phyloP scores from a whole-genome alignment of 2,329 filamentous ascomycete genomes.

The Diaporthe nobilis region DNA sequence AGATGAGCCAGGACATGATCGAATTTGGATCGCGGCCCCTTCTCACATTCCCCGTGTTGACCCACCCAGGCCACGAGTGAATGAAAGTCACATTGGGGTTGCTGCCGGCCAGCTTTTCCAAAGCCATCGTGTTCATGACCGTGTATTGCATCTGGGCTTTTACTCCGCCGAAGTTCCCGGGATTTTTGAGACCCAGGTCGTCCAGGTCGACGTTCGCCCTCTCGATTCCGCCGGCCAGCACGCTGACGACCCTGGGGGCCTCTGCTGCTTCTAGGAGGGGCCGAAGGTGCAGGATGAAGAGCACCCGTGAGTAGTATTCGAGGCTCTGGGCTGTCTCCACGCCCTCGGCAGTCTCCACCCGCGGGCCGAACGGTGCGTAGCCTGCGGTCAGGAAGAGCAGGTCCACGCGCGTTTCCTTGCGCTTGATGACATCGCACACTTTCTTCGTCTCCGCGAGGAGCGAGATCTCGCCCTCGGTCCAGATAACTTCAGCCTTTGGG shows the following conservation, averaged over 20 bases:
- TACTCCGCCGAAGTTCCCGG: conserved; percentile 49
- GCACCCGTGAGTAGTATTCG: conserved; percentile 60
- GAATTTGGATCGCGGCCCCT: conserved; percentile 49
- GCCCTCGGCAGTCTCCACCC: conserved; percentile 58
- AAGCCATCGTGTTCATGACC: conserved; percentile 49
- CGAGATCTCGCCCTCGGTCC: conserved; percentile 53
- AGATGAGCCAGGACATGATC: conserved; percentile 49
- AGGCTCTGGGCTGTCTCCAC: conserved; percentile 57
- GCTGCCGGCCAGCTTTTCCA: conserved; percentile 52
- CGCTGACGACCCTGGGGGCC: conserved; percentile 52
- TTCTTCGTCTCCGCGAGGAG: conserved; percentile 59
- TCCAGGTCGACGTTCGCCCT: conserved; percentile 48
- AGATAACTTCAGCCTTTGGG: conserved; percentile 57
- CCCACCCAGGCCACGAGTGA: conserved; percentile 53
- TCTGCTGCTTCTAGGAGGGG: conserved; percentile 53
- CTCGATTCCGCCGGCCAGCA: conserved; percentile 53
- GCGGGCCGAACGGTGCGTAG: conserved; percentile 57
- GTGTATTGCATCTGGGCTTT: conserved; percentile 51
- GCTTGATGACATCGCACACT: conserved; percentile 55
- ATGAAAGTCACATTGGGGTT: conserved; percentile 53
- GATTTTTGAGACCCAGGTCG: conserved; percentile 53
- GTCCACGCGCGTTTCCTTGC: conserved; percentile 56
- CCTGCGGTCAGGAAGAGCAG: conserved; percentile 61
- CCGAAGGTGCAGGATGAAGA: conserved; percentile 57
- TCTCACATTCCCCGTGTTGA: conserved; percentile 53